Conservation (phyloP, 768 basidiomycete genomes). For the Pholiota microspora region DNA sequence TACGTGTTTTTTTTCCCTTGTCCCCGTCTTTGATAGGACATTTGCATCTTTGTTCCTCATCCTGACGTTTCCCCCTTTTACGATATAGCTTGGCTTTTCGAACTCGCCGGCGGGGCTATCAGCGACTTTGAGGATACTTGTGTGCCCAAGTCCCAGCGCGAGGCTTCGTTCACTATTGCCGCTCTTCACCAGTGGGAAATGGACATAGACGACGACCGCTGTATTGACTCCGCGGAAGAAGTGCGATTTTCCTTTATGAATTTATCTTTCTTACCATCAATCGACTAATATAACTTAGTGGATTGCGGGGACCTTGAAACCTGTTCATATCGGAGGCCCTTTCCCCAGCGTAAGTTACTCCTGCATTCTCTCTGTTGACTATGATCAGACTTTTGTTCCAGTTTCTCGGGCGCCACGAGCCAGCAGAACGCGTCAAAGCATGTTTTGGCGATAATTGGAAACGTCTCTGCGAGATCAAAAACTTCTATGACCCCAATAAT, state of each 20-base stretch:
- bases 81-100: constrained; percentile 85
- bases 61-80: not conserved
- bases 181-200: constrained; percentile 95
- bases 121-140: constrained; percentile 71
- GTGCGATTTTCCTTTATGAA: constrained; percentile 33
- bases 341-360: constrained; percentile 71
- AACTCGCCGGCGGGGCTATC: constrained; percentile 82
- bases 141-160: constrained; percentile 73
- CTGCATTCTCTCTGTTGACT: constrained; percentile 1
- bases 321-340: constrained; percentile 75
- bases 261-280: not conserved
- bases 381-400: constrained; percentile 26
- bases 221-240: constrained; percentile 79
- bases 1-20: constrained; percentile 44
- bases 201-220: constrained; percentile 75
- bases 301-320: constrained; percentile 72
- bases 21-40: too few species aligned
- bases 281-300: constrained; percentile 45
- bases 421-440: constrained; percentile 55
- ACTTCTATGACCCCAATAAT: constrained; percentile 71
- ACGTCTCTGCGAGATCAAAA: constrained; percentile 69
- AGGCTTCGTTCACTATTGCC: constrained; percentile 81
- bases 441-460: constrained; percentile 78
- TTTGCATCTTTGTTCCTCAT: not conserved
- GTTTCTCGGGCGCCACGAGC: constrained; percentile 77